Base-by-base conservation (phyloP, 2,329 filamentous ascomycete species). In the Pestalotiopsis sp. region DNA sequence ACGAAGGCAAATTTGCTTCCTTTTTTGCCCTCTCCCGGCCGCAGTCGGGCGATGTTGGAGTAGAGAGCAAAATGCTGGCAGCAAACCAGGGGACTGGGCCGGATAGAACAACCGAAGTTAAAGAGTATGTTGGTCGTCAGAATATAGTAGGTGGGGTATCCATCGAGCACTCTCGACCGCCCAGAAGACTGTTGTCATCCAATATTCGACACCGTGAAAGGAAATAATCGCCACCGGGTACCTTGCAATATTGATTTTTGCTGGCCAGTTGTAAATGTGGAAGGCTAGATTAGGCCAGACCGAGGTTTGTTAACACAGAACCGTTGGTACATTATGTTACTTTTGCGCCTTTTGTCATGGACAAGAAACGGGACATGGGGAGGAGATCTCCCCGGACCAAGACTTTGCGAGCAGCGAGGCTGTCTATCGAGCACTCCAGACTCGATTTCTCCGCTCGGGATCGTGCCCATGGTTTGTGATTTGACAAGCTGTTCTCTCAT, bases 1-100 rank as follows among this genome's bases (percentile, higher is more conserved):
- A 68, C 66, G 23, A 66, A 66, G 52, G 61, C 39, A 59, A 56
- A 61, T 49, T 39, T 68, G 62, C 59, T 61, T 58, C 60, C 49
- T 25, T 49, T 36, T 39, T 56, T 23, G 52, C 31, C 45, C 17
- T 52, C 45, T 52, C 45, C 17, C 45, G 17, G 45, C 45, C 17
- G 6, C 17, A 52, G 45, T 52, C 45, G 45, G 45, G 45, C 45
- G 45, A 17, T 52, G 45, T 52, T 52, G 45, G 45, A 52, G 45
- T 23, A 52, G 20, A 20, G 56, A 12, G 45, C 49, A 49, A 12
- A 52, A n/a, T 59, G 27, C 12, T 59, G 23, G 17, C 23, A 52
- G 45, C 45, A 52, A 52, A 3, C 17, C 45, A 52, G 17, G 45
- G 45, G 20, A 52, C 27, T 49, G 62, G 39, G n/a, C 14, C 63